These are phyloP conservation scores for Neoboletus magnificus DNA, from an alignment of 768 basidiomycete genomes.

Conservation along the genomic window DNA sequence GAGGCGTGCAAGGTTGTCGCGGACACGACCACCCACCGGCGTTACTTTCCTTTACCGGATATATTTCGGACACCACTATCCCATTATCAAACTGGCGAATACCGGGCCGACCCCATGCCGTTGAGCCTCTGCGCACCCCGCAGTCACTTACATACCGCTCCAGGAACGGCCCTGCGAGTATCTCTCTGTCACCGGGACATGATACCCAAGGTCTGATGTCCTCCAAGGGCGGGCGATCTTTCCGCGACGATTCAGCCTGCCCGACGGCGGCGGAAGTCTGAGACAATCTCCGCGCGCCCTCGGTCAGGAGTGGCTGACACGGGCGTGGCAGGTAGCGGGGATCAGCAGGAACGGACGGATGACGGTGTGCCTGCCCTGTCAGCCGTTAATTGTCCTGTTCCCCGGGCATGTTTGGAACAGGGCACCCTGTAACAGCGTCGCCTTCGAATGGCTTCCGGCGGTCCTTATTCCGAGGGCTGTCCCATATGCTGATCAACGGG, in stretches of 20 bases:
- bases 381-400: not conserved
- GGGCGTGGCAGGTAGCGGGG: not conserved
- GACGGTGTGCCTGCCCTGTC: not conserved
- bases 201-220: too few species aligned
- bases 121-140: too few species aligned
- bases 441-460: too few species aligned
- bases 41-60: too few species aligned
- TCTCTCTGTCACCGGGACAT: too few species aligned
- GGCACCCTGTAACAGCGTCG: too few species aligned
- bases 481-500: not conserved
- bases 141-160: too few species aligned
- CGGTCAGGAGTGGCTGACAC: not conserved
- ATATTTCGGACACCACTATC: too few species aligned
- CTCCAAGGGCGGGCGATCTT: not conserved
- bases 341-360: slow-evolving; percentile 1
- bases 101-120: not conserved
- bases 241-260: slow-evolving; percentile 2
- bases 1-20: not conserved
- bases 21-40: too few species aligned
- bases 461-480: not conserved
- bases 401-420: not conserved
- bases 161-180: too few species aligned
- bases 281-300: not conserved
- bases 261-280: not conserved
- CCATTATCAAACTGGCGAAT: not conserved